Evolutionary conservation across 2,329 filamentous ascomycete species (phyloP), one percentile per base, ranked within the genome.

Genomic region (Xylariales sp.): DNA sequence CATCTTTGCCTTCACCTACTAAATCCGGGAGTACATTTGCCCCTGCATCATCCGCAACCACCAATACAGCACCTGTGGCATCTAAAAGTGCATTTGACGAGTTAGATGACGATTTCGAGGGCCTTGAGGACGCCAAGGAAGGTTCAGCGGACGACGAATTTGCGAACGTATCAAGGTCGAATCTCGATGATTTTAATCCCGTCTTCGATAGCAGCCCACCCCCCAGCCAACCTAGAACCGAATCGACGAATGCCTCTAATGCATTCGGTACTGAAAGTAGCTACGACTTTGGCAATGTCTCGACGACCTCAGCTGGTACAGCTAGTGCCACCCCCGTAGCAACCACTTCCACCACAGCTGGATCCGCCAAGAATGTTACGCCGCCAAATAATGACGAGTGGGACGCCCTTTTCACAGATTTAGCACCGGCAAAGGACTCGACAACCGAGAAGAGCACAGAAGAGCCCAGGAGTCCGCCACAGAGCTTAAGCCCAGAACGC

Each of bases 331-430:
- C 78, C 23, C 71, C 84, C 66, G 81, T 83, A 58, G 81, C 81
- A 57, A 72, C 74, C 59, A 69, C 76, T 48, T 67, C 69, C 14
- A 71, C 79, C n/a, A 63, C 79, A 49, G 71, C 81, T 62, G 77
- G 83, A 62, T 76, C 79, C 53, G 77, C 81, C 66, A 76, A 81
- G 67, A 77, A 79, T 30, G 77, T 80, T 56, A 79, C 82, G 67
- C 77, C 80, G 34, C 73, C 81, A 0, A 86, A 87, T 14, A 81
- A 83, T 41, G 92, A 97, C 73, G 95, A 98, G 78, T 98, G 96
- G 96, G 95, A 98, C 76, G 92, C 93, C 46, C 93, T 98, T 63
- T 98, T 98, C 81, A 91, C 93, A 1, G 90, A 91, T 32, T 83
- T 97, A 7, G 92, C 95, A 73, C 86, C 86, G 1, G 81, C 86